These are phyloP conservation scores for Sclerotinia nivalis DNA, from an alignment of 2,329 filamentous ascomycete genomes.

Conservation along the genomic window DNA sequence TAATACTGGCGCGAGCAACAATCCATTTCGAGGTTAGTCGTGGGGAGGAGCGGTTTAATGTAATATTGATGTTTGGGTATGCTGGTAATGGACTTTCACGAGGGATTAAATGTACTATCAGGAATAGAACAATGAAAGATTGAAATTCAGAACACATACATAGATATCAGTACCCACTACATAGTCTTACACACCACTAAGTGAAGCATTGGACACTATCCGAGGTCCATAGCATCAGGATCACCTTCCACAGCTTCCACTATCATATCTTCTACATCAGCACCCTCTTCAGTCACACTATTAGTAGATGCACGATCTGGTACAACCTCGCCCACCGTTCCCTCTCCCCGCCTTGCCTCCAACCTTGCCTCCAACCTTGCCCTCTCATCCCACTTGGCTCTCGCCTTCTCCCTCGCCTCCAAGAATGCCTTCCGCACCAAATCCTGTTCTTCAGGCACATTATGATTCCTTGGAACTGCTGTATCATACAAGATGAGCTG, in stretches of 20 bases:
- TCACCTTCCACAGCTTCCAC: slow-evolving; percentile 46
- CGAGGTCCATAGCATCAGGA: slow-evolving; percentile 68
- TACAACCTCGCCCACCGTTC: slow-evolving; percentile 26
- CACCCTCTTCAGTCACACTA: slow-evolving; percentile 7
- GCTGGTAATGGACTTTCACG: neutral
- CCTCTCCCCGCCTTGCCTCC: slow-evolving; percentile 39
- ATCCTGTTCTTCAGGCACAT: slow-evolving; percentile 72
- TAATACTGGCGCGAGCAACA: slow-evolving; percentile 41
- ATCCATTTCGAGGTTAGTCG: slow-evolving; percentile 40
- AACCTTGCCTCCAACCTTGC: slow-evolving; percentile 40
- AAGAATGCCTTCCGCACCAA: slow-evolving; percentile 81
- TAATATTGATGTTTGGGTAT: slow-evolving; percentile 29
- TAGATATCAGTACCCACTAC: neutral
- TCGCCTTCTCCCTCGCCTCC: slow-evolving; percentile 69
- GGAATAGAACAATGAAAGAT: slow-evolving; percentile 35
- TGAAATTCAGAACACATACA: slow-evolving; percentile 6
- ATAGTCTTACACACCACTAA: slow-evolving; percentile 11
- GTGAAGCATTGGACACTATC: slow-evolving; percentile 29
- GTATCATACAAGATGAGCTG: slow-evolving; percentile 78
- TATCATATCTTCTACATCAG: slow-evolving; percentile 22
- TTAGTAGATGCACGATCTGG: slow-evolving; percentile 27
- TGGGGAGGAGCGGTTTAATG: slow-evolving; percentile 14
- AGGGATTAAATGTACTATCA: slow-evolving; percentile 38
- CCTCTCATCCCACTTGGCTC: slow-evolving; percentile 57
- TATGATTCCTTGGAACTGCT: slow-evolving; percentile 69